Conservation (phyloP, 495 filamentous ascomycete species). For the Xylaria grammica region DNA sequence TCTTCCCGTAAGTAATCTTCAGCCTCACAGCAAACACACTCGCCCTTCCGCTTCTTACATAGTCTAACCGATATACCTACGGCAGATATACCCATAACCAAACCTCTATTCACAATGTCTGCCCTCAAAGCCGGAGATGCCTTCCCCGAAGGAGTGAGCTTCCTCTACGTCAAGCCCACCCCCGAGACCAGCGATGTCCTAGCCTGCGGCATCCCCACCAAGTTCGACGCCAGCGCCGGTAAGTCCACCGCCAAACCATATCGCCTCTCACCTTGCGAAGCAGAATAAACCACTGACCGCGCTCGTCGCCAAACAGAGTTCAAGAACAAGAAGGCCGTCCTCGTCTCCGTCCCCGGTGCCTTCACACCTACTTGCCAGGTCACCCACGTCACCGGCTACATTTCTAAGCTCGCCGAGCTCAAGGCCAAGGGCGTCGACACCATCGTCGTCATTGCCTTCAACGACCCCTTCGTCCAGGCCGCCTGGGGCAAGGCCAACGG, state of each 20-base stretch:
- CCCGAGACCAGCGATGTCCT: conserved; percentile 68
- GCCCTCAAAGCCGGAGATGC: conserved; percentile 77
- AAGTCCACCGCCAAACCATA: background rate
- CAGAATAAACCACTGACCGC: conserved; percentile 2
- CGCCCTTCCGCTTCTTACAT: too few species aligned
- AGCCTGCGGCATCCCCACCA: conserved; percentile 77
- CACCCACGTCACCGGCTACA: conserved; percentile 85
- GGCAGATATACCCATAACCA: background rate
- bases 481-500: conserved; percentile 96
- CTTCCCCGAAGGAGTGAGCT: conserved; percentile 80
- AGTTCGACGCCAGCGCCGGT: conserved; percentile 81
- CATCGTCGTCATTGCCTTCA: conserved; percentile 84
- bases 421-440: conserved; percentile 85
- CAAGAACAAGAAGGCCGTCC: conserved; percentile 85
- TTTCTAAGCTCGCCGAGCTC: conserved; percentile 72
- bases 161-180: conserved; percentile 77
- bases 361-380: conserved; percentile 95
- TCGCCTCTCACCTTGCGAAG: too few species aligned
- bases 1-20: background rate
- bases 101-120: conserved; percentile 60
- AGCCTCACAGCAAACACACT: too few species aligned
- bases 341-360: conserved; percentile 90
- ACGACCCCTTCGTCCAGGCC: conserved; percentile 91
- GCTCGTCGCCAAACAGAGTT: conserved; percentile 58
- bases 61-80: conserved; percentile 3